These are phyloP conservation scores for Ogataea trehalophila DNA, from an alignment of 805 yeast genomes.

Conservation along the genomic window DNA sequence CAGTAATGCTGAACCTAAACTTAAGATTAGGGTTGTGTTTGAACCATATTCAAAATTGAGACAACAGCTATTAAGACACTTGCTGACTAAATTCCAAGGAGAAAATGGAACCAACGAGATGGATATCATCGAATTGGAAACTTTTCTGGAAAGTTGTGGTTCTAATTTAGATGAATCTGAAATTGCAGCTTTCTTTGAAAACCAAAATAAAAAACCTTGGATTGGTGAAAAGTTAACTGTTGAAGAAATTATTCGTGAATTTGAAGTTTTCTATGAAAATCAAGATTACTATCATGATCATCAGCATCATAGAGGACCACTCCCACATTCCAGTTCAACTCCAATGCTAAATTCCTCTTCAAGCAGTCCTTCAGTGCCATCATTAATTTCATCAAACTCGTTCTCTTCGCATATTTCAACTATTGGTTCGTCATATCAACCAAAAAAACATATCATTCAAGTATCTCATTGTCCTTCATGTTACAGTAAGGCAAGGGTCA, in stretches of 20 bases:
- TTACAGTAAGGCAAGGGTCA: constrained; percentile 47
- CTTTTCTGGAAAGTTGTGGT: constrained; percentile 63
- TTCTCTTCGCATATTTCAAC: too few species aligned
- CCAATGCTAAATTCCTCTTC: too few species aligned
- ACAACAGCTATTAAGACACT: constrained; percentile 62
- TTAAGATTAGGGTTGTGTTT: constrained; percentile 59
- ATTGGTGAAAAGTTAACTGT: constrained; percentile 45
- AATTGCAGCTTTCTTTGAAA: constrained; percentile 47
- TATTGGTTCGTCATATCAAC: not conserved
- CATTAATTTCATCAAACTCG: too few species aligned
- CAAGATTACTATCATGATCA: constrained; percentile 3
- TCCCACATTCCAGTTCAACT: not conserved
- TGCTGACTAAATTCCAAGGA: constrained; percentile 46
- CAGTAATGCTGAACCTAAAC: constrained; percentile 42
- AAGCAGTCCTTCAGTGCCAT: too few species aligned
- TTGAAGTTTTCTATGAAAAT: constrained; percentile 38
- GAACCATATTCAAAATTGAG: constrained; percentile 62
- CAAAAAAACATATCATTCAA: constrained; percentile 42
- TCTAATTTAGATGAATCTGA: constrained; percentile 51
- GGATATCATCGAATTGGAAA: constrained; percentile 55
- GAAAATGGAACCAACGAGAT: constrained; percentile 38
- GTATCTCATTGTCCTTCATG: constrained; percentile 81
- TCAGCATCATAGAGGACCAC: not conserved
- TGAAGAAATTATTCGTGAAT: constrained; percentile 41
- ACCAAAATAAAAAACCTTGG: constrained; percentile 44